Evolutionary conservation across 148 eudicot species (phyloP).

Genomic region (Vaccinium vitisidaea): DNA sequence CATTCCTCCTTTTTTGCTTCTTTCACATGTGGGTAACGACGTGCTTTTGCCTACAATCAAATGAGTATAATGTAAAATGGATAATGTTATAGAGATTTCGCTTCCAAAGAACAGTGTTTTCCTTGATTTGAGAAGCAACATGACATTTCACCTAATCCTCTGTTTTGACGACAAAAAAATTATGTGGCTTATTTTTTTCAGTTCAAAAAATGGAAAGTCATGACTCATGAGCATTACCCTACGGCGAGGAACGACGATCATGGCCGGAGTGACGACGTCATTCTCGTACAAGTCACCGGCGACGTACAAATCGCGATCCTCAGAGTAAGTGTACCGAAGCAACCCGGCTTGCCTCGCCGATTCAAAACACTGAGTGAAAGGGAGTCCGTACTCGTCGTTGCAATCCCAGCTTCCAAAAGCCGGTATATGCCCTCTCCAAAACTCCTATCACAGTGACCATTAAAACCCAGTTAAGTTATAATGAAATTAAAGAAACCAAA

Average conservation of each 20-base stretch:
- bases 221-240: conserved; percentile 29
- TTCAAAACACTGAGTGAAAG: conserved; percentile 77
- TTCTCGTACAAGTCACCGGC: conserved; percentile 82
- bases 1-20: conserved; percentile 27
- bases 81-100: not conserved
- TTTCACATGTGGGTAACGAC: conserved; percentile 20
- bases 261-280: conserved; percentile 79
- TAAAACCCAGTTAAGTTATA: not conserved
- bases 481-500: not conserved
- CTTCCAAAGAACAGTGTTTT: not conserved
- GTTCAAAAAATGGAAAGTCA: no score
- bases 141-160: not conserved
- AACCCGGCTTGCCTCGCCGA: conserved; percentile 56
- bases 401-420: conserved; percentile 93
- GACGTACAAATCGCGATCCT: conserved; percentile 71
- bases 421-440: conserved; percentile 64
- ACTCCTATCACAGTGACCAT: conserved; percentile 17
- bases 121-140: not conserved
- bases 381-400: conserved; percentile 31
- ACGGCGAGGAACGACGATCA: conserved; percentile 85
- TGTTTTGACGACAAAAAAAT: not conserved
- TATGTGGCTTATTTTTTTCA: no score
- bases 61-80: not conserved
- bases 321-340: conserved; percentile 31
- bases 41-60: conserved; percentile 21